A percentile compares a stretch with the other conserved stretches of the same genome.
These are phyloP conservation scores for Rosa multiflora DNA, from an alignment of 306 rosid species.

Conservation along the genomic window DNA sequence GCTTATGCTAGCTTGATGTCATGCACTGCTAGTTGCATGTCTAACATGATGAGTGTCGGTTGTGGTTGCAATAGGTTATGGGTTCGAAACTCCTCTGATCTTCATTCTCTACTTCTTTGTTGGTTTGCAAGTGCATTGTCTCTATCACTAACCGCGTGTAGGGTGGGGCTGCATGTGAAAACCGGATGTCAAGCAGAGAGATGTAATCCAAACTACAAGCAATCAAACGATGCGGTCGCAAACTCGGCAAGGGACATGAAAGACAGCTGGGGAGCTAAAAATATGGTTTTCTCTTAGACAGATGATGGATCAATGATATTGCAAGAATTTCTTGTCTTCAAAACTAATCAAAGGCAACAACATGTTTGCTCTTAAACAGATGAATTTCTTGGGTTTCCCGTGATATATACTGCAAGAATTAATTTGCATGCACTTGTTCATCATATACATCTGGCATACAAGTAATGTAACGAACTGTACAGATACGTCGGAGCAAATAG, in stretches of 20 bases:
- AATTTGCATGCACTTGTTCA: background rate
- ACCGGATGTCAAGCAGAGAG: background rate
- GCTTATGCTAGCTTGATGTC: background rate
- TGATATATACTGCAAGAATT: background rate
- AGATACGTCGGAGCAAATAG: background rate
- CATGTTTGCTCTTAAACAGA: background rate
- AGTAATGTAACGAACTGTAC: background rate
- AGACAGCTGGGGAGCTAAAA: background rate
- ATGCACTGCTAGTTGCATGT: background rate
- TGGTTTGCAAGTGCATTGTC: background rate
- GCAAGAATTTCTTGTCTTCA: background rate
- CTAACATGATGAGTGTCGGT: background rate
- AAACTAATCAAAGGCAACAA: background rate
- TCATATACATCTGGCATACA: conserved; percentile 8
- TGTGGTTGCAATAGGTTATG: background rate
- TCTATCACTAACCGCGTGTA: background rate
- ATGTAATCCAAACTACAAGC: background rate
- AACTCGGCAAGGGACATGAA: background rate
- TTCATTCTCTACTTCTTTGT: background rate
- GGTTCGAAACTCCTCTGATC: background rate
- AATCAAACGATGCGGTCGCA: background rate
- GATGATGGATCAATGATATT: background rate
- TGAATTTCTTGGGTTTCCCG: background rate
- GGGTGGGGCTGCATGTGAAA: background rate
- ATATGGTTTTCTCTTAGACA: background rate